Evolutionary conservation across 495 filamentous ascomycete species (phyloP).

Genomic region (Neurospora sp.): DNA sequence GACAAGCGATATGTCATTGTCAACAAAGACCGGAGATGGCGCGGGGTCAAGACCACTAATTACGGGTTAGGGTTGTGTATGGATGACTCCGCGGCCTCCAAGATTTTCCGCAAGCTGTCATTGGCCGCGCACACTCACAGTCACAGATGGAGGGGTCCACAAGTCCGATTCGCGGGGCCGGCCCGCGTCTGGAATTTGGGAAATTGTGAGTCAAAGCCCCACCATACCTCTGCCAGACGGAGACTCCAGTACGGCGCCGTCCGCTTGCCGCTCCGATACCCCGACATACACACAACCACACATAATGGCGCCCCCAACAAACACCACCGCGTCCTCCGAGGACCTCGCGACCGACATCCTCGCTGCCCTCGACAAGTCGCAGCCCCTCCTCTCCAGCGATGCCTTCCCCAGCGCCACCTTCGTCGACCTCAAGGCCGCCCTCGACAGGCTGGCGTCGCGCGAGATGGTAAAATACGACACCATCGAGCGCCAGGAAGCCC

Average conservation of each 20-base stretch:
- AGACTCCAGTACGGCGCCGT: not conserved
- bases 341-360: conserved; percentile 59
- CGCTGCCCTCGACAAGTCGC: conserved; percentile 49
- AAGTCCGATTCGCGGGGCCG: not conserved
- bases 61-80: not conserved
- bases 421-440: conserved; percentile 67
- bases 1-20: not conserved
- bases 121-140: not conserved
- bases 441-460: conserved; percentile 74
- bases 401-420: conserved; percentile 67
- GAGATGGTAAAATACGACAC: conserved; percentile 81
- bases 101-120: not conserved
- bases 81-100: not conserved
- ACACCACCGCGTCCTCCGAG: conserved; percentile 15
- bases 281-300: not conserved
- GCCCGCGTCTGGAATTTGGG: not conserved
- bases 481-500: conserved; percentile 65
- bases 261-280: not conserved
- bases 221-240: not conserved
- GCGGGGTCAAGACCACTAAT: not conserved
- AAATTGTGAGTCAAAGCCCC: conserved; percentile 1
- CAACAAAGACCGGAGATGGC: not conserved
- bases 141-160: not conserved
- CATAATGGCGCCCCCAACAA: conserved; percentile 1
- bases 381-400: conserved; percentile 60